Base-by-base conservation (phyloP, 2,329 filamentous ascomycete species). In the Sordariomycetes sp. region DNA sequence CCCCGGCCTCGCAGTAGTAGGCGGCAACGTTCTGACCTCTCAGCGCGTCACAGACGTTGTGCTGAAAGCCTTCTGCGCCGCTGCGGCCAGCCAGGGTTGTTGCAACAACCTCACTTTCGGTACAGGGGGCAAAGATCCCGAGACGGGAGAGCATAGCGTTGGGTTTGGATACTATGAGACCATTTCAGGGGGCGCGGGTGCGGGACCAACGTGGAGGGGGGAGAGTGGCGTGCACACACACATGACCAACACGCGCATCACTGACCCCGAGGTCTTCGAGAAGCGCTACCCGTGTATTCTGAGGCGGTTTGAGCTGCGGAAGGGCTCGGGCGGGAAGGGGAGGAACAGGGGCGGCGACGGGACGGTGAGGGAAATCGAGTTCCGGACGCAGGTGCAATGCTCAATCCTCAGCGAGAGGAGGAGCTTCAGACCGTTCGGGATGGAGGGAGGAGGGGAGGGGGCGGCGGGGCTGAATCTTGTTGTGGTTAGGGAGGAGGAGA, bases 21-120 rank as follows among this genome's bases (percentile, higher is more conserved):
- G 28, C 28, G 28, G 89, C 35, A 89, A 89, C 50, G 93, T 93
- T 64, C 70, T 75, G 11, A 76, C 74, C 1, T 73, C 69, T 55
- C 74, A 76, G 60, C 70, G 74, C 18, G 73, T 76, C 58, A 75
- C 72, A 1, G 74, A 76, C 58, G 73, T 75, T 51, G 72, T 76
- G 40, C 70, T 76, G 64, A 89, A 88, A 66, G 89, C 89, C 1
- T 93, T 93, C 76, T 78, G 83, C 59, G 89, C 89, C 1, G 91
- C 87, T 61, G 88, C 89, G 3, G 89, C 89, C 12, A 86, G 80
- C 8, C 89, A 93, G 65, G 89, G 89, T 12, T 87, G 89, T 70
- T 89, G 86, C 67, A 93, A 93, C 70, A 93, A 93, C 66, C 77
- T 94, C 8, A 93, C 89, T 0, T 93, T 93, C 65, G 89, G 88